Evolutionary conservation across 2,329 filamentous ascomycete genomes (phyloP).

Genomic region (Intubia oerlemansii): DNA sequence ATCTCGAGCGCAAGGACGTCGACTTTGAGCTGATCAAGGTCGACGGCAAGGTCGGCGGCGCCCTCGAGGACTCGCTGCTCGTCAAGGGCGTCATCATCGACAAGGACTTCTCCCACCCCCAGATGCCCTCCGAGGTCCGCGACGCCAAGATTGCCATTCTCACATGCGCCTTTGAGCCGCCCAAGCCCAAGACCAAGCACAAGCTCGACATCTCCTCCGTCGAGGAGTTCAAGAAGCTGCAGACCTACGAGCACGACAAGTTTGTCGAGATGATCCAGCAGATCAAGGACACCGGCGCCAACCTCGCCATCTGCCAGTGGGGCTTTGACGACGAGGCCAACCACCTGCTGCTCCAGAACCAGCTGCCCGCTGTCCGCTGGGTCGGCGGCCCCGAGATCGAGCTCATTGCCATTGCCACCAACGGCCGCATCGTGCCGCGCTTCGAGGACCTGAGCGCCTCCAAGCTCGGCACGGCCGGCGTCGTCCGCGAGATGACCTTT

Average conservation of each 20-base stretch:
- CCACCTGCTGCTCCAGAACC: slow-evolving; percentile 87
- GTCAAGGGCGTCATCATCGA: slow-evolving; percentile 97
- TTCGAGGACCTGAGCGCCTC: slow-evolving; percentile 85
- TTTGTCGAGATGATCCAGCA: slow-evolving; percentile 98
- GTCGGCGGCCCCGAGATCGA: slow-evolving; percentile 97
- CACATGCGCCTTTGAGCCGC: slow-evolving; percentile 94
- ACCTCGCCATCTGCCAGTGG: slow-evolving; percentile 98
- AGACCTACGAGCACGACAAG: slow-evolving; percentile 88
- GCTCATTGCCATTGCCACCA: slow-evolving; percentile 94
- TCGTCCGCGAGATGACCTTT: slow-evolving; percentile 89
- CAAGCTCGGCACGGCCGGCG: slow-evolving; percentile 76
- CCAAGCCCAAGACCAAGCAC: slow-evolving; percentile 99
- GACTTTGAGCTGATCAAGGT: slow-evolving; percentile 99
- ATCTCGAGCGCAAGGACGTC: slow-evolving; percentile 88
- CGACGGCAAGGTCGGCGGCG: slow-evolving; percentile 88
- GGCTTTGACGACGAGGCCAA: slow-evolving; percentile 98
- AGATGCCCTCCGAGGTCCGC: slow-evolving; percentile 89
- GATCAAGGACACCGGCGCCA: slow-evolving; percentile 93
- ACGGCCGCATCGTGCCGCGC: slow-evolving; percentile 88
- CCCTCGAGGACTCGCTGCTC: slow-evolving; percentile 79
- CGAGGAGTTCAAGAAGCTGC: slow-evolving; percentile 95
- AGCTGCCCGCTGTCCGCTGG: slow-evolving; percentile 90
- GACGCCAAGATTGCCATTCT: slow-evolving; percentile 96
- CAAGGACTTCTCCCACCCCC: slow-evolving; percentile 98
- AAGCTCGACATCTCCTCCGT: slow-evolving; percentile 94